Evolutionary conservation across 2,329 filamentous ascomycete species (phyloP).

Genomic region (Corinectria fuckeliana): DNA sequence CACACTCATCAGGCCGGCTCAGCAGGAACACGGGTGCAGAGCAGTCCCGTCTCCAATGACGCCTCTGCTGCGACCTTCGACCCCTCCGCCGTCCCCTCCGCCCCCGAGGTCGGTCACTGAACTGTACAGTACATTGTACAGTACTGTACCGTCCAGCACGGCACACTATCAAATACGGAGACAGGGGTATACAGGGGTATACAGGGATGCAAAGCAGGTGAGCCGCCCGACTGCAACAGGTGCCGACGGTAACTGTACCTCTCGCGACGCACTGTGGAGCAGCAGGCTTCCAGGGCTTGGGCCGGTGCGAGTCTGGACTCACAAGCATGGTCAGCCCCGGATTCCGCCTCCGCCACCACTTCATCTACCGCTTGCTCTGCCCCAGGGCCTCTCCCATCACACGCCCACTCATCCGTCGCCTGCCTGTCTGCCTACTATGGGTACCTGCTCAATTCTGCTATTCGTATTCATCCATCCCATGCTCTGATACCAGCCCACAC

Average conservation of each 20-base stretch:
- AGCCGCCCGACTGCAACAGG: background rate
- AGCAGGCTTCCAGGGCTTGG: constrained; percentile 20
- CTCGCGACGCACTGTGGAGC: constrained; percentile 16
- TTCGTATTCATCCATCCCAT: background rate
- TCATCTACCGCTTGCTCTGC: constrained; percentile 33
- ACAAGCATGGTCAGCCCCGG: constrained; percentile 33
- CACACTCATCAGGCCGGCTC: constrained; percentile 23
- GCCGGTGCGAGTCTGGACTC: constrained; percentile 31
- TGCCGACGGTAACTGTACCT: background rate
- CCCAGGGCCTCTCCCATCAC: constrained; percentile 26
- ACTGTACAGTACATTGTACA: background rate
- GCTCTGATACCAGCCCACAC: constrained; percentile 10
- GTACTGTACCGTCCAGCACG: background rate
- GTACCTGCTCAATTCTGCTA: too few relatives aligned
- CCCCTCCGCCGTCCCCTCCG: background rate
- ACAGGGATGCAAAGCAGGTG: background rate
- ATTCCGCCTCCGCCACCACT: constrained; percentile 38
- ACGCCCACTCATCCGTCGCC: constrained; percentile 7
- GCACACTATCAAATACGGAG: background rate
- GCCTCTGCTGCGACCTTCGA: too few relatives aligned
- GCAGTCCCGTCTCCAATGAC: background rate
- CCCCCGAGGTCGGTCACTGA: background rate
- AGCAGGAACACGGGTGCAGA: constrained; percentile 26
- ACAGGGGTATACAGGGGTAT: too few relatives aligned
- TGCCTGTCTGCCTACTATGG: background rate